Base-by-base conservation (phyloP, 116 monocot species). In the Zostera marina region DNA sequence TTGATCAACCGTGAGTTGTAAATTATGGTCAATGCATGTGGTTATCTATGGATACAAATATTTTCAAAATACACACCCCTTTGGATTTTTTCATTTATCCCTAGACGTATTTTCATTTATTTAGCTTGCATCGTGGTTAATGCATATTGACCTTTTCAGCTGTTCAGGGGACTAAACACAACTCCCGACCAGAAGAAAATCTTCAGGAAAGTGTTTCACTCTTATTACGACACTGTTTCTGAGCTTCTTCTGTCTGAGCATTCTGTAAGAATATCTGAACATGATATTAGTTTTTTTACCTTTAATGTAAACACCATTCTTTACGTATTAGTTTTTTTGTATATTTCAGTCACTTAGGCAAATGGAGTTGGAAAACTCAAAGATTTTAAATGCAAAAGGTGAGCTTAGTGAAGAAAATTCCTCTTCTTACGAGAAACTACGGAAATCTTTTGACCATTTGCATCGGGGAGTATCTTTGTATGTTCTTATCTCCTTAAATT, bases 381-480 rank as follows among this genome's bases (percentile, higher is more conserved):
- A 96, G 66, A 75, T 80, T 49, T 78, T 92, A 66, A 82, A 71
- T 76, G 85, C 89, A 54, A 82, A 75, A 73, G 94, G 94, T 42
- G 96, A 96, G 65, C 89, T 89, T 51, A 96, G 72, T 66, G 96
- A 96, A 63, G 96, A 96, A 55, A 88, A 74, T 72, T 66, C 80
- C 57, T 62, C 80, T 52, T 76, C 89, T 32, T 96, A 96, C 71
- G 96, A 96, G 67, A 96, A 89, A 48, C 76, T 88, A 44, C 68
- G 96, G 41, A 96, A 85, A 63, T 80, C 96, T 40, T 89, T 70
- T 74, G 96, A 96, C 56, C 77, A 82, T 39, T 74, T 88, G 61
- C 71, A 82, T 80, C 96, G 96, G 70, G 85, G 85, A 42, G 96
- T 89, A 56, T 96, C 89, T 59, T 78, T 85, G 96, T 96, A 79